Conservation (phyloP, 176 grass and related monocot species). For the Cymbopogon citratus region DNA sequence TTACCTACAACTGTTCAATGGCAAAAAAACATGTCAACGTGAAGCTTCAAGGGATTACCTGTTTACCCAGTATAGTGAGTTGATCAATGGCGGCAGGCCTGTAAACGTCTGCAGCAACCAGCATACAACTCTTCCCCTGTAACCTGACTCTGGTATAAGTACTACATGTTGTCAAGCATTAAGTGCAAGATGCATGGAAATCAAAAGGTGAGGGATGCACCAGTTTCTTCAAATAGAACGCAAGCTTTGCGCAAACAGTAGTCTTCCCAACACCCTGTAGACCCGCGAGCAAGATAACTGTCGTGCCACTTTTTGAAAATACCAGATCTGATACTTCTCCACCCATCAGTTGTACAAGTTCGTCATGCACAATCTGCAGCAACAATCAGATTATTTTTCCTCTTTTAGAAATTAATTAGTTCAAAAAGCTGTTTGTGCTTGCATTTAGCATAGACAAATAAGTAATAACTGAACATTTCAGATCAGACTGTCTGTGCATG, state of each 20-base stretch:
- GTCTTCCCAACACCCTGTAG: conserved; percentile 97
- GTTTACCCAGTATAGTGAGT: conserved; percentile 72
- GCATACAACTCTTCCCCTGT: conserved; percentile 97
- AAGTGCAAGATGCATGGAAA: conserved; percentile 23
- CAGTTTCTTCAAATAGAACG: conserved; percentile 92
- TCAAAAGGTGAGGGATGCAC: conserved; percentile 26
- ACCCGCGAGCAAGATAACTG: conserved; percentile 79
- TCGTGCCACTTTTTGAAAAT: conserved; percentile 67
- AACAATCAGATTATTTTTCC: no score
- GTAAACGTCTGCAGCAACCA: conserved; percentile 93
- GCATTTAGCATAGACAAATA: conserved; percentile 7
- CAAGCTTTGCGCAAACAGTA: conserved; percentile 92
- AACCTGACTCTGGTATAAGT: no score
- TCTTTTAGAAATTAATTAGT: conserved; percentile 26
- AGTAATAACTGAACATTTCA: not conserved
- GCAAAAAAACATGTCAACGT: not conserved
- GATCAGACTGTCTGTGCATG: not conserved
- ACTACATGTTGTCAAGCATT: no score
- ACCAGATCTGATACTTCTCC: conserved; percentile 79
- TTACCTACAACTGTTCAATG: not conserved
- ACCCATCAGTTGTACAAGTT: conserved; percentile 91
- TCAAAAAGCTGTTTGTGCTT: not conserved
- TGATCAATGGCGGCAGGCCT: conserved; percentile 99
- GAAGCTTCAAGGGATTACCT: conserved; percentile 41
- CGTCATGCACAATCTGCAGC: conserved; percentile 80